A percentile compares a stretch with the other conserved stretches of the same genome.
phyloP scores from a whole-genome alignment of 768 basidiomycete species.

The Nidularia pulvinata region DNA sequence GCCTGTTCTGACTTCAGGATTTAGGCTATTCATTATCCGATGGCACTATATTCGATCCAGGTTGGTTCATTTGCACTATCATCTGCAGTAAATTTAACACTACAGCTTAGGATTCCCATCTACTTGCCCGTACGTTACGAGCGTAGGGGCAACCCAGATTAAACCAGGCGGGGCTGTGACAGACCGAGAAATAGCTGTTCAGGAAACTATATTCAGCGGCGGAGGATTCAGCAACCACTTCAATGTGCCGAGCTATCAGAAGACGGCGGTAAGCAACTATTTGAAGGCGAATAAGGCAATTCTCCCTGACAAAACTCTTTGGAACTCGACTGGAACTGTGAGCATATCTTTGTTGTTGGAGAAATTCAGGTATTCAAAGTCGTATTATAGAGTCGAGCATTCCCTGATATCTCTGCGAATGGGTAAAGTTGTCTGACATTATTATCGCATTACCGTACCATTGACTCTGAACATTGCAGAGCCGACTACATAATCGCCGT shows the following conservation, averaged over 20 bases:
- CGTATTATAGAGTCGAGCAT: slow-evolving; percentile 34
- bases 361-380: slow-evolving; percentile 14
- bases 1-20: slow-evolving; percentile 1
- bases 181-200: slow-evolving; percentile 32
- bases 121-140: slow-evolving; percentile 41
- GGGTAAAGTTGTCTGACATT: slow-evolving; percentile 16
- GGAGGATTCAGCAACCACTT: slow-evolving; percentile 44
- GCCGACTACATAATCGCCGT: slow-evolving; percentile 44
- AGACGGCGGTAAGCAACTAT: slow-evolving; percentile 29
- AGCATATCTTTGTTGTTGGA: slow-evolving; percentile 4
- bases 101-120: slow-evolving; percentile 34
- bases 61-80: slow-evolving; percentile 2
- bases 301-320: slow-evolving; percentile 11
- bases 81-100: not conserved
- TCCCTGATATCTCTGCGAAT: slow-evolving; percentile 48
- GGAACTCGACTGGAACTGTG: slow-evolving; percentile 30
- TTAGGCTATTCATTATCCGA: slow-evolving; percentile 21
- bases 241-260: slow-evolving; percentile 33
- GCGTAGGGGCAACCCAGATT: slow-evolving; percentile 46
- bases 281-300: slow-evolving; percentile 23
- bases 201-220: slow-evolving; percentile 32
- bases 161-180: slow-evolving; percentile 22
- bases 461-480: slow-evolving; percentile 10
- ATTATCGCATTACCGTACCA: not conserved
- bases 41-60: slow-evolving; percentile 34